Evolutionary conservation across 352 stramenopile genomes (phyloP).

Genomic region (Phytopythium delawarense): DNA sequence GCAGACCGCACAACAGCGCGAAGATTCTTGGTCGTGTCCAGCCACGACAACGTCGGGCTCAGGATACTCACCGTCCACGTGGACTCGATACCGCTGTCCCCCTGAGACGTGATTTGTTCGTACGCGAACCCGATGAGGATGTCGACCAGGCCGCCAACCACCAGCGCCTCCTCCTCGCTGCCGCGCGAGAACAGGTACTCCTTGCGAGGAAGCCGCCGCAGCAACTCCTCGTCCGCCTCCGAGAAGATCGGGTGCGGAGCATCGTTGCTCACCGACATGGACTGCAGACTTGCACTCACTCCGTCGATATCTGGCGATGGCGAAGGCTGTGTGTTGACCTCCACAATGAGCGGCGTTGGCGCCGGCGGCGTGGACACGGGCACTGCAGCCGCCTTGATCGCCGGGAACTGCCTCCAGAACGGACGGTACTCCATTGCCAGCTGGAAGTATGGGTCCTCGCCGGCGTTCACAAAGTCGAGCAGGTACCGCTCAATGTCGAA

Average conservation of each 20-base stretch:
- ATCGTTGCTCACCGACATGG: conserved; percentile 17
- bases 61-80: conserved; percentile 96
- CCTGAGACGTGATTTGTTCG: conserved; percentile 93
- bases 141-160: conserved; percentile 89
- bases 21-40: conserved; percentile 80
- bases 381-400: conserved; percentile 9
- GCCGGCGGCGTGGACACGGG: not conserved
- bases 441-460: conserved; percentile 93
- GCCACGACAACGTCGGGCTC: conserved; percentile 92
- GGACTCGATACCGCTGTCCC: conserved; percentile 95
- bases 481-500: conserved; percentile 97
- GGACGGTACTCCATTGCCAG: conserved; percentile 86
- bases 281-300: conserved; percentile 18
- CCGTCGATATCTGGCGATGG: conserved; percentile 10
- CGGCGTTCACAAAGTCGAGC: conserved; percentile 87
- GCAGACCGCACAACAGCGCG: conserved; percentile 56
- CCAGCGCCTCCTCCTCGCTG: conserved; percentile 47
- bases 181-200: conserved; percentile 68
- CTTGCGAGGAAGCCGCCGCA: conserved; percentile 66
- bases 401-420: conserved; percentile 79
- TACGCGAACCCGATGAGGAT: conserved; percentile 96
- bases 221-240: conserved; percentile 68
- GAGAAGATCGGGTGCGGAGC: conserved; percentile 25
- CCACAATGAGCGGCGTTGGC: conserved; percentile 28
- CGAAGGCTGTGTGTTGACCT: conserved; percentile 16